phyloP scores from a whole-genome alignment of 2,329 filamentous ascomycete species.

The Mollisia scopiformis region DNA sequence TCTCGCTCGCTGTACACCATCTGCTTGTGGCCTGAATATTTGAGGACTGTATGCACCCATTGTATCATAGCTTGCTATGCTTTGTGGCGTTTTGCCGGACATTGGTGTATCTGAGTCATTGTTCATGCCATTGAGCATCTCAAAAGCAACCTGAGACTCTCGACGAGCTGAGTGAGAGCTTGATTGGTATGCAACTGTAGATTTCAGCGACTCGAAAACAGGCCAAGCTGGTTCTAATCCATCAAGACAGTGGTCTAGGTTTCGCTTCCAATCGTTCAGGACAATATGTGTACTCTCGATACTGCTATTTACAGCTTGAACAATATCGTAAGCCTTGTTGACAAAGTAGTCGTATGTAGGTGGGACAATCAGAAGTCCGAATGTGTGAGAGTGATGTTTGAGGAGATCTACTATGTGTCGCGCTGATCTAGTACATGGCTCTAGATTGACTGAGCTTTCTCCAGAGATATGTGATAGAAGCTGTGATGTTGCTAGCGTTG shows the following conservation, averaged over 20 bases:
- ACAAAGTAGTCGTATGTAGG: conserved; percentile 46
- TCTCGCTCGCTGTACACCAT: neutral
- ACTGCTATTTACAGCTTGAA: conserved; percentile 32
- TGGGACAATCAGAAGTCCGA: conserved; percentile 42
- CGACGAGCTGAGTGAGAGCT: conserved; percentile 17
- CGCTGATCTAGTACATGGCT: conserved; percentile 39
- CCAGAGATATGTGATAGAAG: conserved; percentile 25
- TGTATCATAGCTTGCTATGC: conserved; percentile 24
- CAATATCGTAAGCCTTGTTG: conserved; percentile 37
- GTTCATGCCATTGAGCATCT: conserved; percentile 30
- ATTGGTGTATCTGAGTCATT: conserved; percentile 27
- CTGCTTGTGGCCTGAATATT: conserved; percentile 14
- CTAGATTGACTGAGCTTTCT: conserved; percentile 28
- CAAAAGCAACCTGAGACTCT: conserved; percentile 33
- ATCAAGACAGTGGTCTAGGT: conserved; percentile 31
- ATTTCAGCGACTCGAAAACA: conserved; percentile 30
- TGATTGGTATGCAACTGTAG: conserved; percentile 20
- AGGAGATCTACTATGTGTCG: conserved; percentile 40
- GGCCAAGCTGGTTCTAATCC: conserved; percentile 35
- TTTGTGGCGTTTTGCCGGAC: conserved; percentile 30
- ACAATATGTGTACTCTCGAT: conserved; percentile 34
- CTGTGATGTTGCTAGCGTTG: conserved; percentile 31
- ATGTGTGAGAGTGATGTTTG: conserved; percentile 42
- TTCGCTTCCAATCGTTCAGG: conserved; percentile 35
- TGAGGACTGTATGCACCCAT: conserved; percentile 27